Conservation (phyloP, 306 rosid species). For the Medicago truncatula region MtrunA17r5.0-ANR NC_053044.1:5964501-5965000, state of each 20-base stretch:
- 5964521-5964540: background rate
- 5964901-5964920: too few species aligned
- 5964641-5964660: conserved; percentile 63
- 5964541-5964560: background rate
- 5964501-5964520: background rate
- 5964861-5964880: too few species aligned
- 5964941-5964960: too few species aligned
- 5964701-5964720: conserved; percentile 52
- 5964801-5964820: too few species aligned
- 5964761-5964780: conserved; percentile 66
- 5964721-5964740: conserved; percentile 62
- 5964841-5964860: too few species aligned
- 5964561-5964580: background rate
- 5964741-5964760: conserved; percentile 63
- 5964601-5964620: conserved; percentile 56
- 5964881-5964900: too few species aligned
- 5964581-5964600: conserved; percentile 54
- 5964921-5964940: too few species aligned
- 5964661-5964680: conserved; percentile 65
- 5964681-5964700: conserved; percentile 57
- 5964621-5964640: conserved; percentile 48
- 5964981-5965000: too few species aligned
- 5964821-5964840: too few species aligned
- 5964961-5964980: too few species aligned
- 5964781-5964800: background rate